Evolutionary conservation across 1,139 yeast genomes (phyloP).

Genomic region (Scheffersomyces segobiensis): DNA sequence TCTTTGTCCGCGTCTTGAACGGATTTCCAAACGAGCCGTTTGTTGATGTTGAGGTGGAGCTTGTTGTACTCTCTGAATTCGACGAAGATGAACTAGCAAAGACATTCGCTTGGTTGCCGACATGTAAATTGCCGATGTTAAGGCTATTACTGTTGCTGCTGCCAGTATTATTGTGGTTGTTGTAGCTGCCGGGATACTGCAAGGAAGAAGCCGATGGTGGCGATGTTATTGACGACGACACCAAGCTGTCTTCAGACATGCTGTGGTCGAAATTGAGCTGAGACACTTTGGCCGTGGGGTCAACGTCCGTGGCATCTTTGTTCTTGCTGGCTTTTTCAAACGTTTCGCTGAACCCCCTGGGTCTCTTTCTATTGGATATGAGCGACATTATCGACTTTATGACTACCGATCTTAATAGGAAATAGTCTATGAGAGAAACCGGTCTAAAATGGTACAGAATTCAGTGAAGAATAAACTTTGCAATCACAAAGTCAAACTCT

Average conservation of each 20-base stretch:
- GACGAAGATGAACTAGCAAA: slow-evolving; percentile 1
- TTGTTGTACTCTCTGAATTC: not conserved
- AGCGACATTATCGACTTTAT: slow-evolving; percentile 21
- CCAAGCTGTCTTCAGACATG: slow-evolving; percentile 10
- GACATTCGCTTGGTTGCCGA: not conserved
- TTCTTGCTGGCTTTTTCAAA: slow-evolving; percentile 24
- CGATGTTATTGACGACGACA: slow-evolving; percentile 11
- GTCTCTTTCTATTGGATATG: slow-evolving; percentile 46
- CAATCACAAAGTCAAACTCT: not conserved
- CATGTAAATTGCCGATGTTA: not conserved
- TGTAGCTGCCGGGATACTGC: not conserved
- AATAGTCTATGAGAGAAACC: not conserved
- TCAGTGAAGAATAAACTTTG: not conserved
- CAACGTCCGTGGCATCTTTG: slow-evolving; percentile 10
- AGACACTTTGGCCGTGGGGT: slow-evolving; percentile 10
- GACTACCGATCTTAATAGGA: not conserved
- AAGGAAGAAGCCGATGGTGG: slow-evolving; percentile 8
- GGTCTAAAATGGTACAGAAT: slow-evolving; percentile 2
- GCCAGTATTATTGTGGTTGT: not conserved
- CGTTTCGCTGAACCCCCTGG: slow-evolving; percentile 48
- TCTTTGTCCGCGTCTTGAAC: not conserved
- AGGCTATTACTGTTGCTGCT: slow-evolving; percentile 3
- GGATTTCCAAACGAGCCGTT: not conserved
- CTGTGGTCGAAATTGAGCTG: slow-evolving; percentile 12
- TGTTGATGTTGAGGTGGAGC: not conserved